Evolutionary conservation across 2,329 filamentous ascomycete genomes (phyloP).

Genomic region (Lasiodiplodia sp.): DNA sequence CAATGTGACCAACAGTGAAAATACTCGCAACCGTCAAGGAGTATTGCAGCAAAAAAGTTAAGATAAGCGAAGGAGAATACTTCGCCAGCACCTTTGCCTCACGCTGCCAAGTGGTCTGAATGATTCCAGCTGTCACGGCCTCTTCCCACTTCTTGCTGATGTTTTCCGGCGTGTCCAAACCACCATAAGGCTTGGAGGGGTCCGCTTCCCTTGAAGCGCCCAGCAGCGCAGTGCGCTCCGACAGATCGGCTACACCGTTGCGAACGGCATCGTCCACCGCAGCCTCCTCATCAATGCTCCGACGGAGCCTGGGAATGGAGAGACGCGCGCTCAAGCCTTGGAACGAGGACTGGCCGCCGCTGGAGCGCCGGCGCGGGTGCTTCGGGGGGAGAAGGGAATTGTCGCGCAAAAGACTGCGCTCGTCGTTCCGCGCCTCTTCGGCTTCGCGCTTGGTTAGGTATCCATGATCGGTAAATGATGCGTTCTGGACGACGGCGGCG

Average conservation of each 20-base stretch:
- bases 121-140: conserved; percentile 79
- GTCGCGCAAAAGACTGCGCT: conserved; percentile 65
- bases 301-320: conserved; percentile 41
- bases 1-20: conserved; percentile 59
- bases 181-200: conserved; percentile 51
- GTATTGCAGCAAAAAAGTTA: conserved; percentile 59
- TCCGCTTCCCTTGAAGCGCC: conserved; percentile 41
- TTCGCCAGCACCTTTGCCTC: conserved; percentile 81
- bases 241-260: conserved; percentile 31
- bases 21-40: conserved; percentile 55
- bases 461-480: conserved; percentile 56
- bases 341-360: conserved; percentile 37
- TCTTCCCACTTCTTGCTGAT: conserved; percentile 61
- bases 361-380: conserved; percentile 48
- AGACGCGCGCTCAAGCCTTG: conserved; percentile 39
- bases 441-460: conserved; percentile 61
- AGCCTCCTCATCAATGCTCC: conserved; percentile 44
- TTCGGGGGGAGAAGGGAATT: conserved; percentile 65
- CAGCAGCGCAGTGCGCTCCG: conserved; percentile 60
- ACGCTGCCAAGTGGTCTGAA: conserved; percentile 89
- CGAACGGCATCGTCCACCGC: conserved; percentile 17
- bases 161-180: conserved; percentile 60
- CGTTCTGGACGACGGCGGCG: conserved; percentile 72
- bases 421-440: conserved; percentile 62
- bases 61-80: conserved; percentile 52